A percentile compares a stretch with the other conserved stretches of the same genome.
Evolutionary conservation across 2,329 filamentous ascomycete genomes (phyloP).

Genomic region (Botrytis tulipae): DNA sequence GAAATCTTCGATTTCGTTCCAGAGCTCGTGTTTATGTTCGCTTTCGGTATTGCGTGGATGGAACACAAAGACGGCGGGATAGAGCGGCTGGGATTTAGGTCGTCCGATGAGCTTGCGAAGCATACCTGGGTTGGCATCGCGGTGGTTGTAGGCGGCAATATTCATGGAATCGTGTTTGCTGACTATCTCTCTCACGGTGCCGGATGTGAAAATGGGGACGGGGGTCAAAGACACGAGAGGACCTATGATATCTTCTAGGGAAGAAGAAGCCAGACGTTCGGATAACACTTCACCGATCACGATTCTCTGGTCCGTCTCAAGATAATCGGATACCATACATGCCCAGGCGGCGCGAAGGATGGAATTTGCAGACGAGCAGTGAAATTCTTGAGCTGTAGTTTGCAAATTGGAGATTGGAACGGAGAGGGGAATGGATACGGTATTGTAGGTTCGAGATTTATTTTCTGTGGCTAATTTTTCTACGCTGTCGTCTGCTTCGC

Average conservation of each 20-base stretch:
- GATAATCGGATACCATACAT: conserved; percentile 5
- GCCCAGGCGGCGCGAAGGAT: conserved; percentile 8
- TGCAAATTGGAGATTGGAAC: neutral
- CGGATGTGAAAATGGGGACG: neutral
- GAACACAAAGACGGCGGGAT: conserved; percentile 10
- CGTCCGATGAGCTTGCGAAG: conserved; percentile 9
- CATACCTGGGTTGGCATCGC: conserved; percentile 5
- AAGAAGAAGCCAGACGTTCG: neutral
- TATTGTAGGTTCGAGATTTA: conserved; percentile 5
- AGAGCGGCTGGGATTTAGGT: conserved; percentile 4
- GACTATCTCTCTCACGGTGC: conserved; percentile 5
- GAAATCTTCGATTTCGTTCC: conserved; percentile 12
- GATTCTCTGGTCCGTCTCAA: conserved; percentile 6
- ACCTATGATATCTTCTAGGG: neutral
- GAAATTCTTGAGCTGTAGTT: conserved; percentile 1
- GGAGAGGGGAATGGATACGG: neutral
- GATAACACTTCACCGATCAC: conserved; percentile 9
- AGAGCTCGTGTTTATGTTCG: neutral
- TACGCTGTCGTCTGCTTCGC: neutral
- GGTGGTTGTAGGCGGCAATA: neutral
- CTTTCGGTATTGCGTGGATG: neutral
- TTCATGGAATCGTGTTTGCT: conserved; percentile 3
- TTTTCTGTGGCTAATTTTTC: neutral
- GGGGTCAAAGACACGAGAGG: conserved; percentile 5
- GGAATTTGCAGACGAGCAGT: conserved; percentile 12